phyloP scores from a whole-genome alignment of 2,329 filamentous ascomycete genomes.

The Tricladium varicosporioides region DNA sequence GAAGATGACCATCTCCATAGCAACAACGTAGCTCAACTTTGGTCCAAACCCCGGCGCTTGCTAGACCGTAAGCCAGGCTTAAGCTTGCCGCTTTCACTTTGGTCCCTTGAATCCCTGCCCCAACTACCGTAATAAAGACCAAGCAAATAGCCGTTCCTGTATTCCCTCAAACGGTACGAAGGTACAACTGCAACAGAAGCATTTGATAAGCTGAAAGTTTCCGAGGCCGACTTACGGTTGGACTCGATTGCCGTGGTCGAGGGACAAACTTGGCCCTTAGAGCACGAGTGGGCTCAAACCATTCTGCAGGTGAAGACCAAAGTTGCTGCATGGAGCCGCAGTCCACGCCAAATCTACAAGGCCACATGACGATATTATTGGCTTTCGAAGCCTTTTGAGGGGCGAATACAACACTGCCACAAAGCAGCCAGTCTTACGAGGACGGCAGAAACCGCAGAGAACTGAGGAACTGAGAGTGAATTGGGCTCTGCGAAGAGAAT shows the following conservation, averaged over 20 bases:
- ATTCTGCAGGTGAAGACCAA: neutral
- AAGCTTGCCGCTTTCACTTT: neutral
- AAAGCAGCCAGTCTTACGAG: neutral
- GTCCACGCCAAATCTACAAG: neutral
- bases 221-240: neutral
- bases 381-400: neutral
- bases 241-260: neutral
- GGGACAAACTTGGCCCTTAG: neutral
- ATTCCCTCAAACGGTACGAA: neutral
- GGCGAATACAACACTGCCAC: conserved; percentile 5
- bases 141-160: neutral
- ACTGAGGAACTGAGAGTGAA: neutral
- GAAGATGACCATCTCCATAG: neutral
- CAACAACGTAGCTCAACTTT: neutral
- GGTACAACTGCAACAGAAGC: neutral
- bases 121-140: neutral
- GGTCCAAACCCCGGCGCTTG: neutral
- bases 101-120: neutral
- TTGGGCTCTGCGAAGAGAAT: neutral
- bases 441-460: neutral
- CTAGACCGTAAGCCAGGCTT: neutral
- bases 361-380: conserved; percentile 1
- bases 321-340: conserved; percentile 5
- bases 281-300: neutral
- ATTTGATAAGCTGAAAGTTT: neutral